A percentile compares a stretch with the other conserved stretches of the same genome.
Conservation (phyloP, 768 basidiomycete species). For the Cystobasidium ongulense region DNA sequence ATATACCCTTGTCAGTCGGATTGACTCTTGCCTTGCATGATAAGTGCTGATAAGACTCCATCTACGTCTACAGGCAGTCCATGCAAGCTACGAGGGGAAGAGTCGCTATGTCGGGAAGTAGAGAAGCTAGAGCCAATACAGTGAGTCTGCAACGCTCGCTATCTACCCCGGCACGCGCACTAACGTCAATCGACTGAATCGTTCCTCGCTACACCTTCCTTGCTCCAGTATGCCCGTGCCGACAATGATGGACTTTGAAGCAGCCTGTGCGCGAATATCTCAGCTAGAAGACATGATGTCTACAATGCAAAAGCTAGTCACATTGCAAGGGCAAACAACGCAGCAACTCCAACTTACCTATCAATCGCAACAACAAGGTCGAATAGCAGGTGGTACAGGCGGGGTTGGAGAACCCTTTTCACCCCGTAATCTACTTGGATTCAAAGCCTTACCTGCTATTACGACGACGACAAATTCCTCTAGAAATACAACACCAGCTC, state of each 20-base stretch:
- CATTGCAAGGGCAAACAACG: neutral
- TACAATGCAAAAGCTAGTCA: neutral
- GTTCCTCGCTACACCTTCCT: neutral
- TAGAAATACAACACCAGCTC: neutral
- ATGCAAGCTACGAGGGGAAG: conserved; percentile 20
- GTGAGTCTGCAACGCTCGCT: neutral
- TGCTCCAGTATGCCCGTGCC: conserved; percentile 19
- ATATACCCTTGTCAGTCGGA: conserved; percentile 16
- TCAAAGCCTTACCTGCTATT: neutral
- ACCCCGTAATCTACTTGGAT: neutral
- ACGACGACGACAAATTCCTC: neutral
- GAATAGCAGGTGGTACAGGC: neutral
- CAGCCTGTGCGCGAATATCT: conserved; percentile 1
- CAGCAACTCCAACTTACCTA: neutral
- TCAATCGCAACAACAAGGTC: neutral
- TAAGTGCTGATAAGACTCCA: neutral
- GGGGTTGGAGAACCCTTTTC: neutral
- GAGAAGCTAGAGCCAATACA: conserved; percentile 26
- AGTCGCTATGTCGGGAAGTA: conserved; percentile 10
- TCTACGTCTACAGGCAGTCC: conserved; percentile 17
- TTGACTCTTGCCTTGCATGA: neutral
- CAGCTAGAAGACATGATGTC: conserved; percentile 16
- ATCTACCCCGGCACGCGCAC: neutral
- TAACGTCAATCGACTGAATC: no score
- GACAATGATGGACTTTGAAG: conserved; percentile 27